phyloP scores from a whole-genome alignment of 225 moss, liverwort and hornwort species.

The Bryum argenteum region DNA sequence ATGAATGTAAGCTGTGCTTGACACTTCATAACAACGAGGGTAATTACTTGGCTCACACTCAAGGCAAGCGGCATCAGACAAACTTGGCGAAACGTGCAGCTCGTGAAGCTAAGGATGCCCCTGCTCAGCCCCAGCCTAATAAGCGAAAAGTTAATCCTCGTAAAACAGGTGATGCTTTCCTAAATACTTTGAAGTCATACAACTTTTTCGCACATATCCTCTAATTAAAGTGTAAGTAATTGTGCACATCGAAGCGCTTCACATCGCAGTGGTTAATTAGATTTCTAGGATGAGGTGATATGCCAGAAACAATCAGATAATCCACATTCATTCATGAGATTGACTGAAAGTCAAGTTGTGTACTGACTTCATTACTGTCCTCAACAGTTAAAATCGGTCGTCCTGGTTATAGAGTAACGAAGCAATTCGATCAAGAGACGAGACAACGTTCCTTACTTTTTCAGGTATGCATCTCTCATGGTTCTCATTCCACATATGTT shows the following conservation, averaged over 20 bases:
- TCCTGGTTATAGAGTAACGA: constrained; percentile 96
- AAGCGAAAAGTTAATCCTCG: constrained; percentile 98
- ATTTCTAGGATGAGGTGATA: neutral
- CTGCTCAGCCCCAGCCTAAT: constrained; percentile 96
- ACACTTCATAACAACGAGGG: constrained; percentile 99
- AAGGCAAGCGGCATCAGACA: constrained; percentile 97
- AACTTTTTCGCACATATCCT: neutral
- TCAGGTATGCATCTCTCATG: constrained; percentile 49
- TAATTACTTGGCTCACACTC: constrained; percentile 96
- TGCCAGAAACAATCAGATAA: neutral
- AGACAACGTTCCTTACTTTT: constrained; percentile 91
- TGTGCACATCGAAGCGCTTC: neutral
- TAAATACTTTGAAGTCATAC: neutral
- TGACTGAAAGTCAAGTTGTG: neutral
- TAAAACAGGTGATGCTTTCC: constrained; percentile 68
- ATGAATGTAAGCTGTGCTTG: constrained; percentile 96
- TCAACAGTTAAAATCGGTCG: constrained; percentile 95
- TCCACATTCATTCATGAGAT: neutral
- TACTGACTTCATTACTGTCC: constrained; percentile 24
- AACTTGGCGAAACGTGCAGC: constrained; percentile 97
- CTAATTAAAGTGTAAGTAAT: neutral
- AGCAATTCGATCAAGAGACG: constrained; percentile 90
- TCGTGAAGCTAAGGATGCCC: constrained; percentile 97
- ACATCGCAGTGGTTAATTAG: neutral
- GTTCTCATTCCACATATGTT: neutral